Evolutionary conservation across 257 asterid genomes (phyloP), one percentile per base, ranked within the genome.

Genomic region (Asclepias syriaca): DNA sequence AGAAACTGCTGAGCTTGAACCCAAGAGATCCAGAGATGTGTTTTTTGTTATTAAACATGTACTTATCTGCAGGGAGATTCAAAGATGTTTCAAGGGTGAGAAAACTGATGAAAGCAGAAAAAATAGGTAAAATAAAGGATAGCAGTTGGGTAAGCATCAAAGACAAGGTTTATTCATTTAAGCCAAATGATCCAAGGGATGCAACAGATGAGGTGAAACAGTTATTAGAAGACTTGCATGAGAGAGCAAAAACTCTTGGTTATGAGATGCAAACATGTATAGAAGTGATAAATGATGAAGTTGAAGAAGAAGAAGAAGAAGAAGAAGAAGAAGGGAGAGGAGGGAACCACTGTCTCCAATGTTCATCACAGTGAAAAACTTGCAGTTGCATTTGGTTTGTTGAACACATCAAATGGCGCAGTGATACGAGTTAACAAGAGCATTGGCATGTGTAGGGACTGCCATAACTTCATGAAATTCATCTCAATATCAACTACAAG

Each of bases 141-240:
- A 87, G 92, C 90, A 93, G 98, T 66, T 87, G 98, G 98, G 84
- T 89, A 40, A 91, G 80, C 85, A 84, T 91, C 37, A 81, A 85
- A 74, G 80, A 88, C 78, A 85, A 83, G 78, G 96, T 91, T 72
- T 74, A 87, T 76, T 75, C 97, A 0, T 93, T 93, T 83, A 83
- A 82, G 71, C 29, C 75, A 34, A 81, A 77, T n/a, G 81, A 76
- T 61, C 81, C 70, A 66, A 70, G 64, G 24, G 80, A 70, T 46
- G 79, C 63, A 16, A 68, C 71, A 0, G 84, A 63, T 53, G 92
- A 84, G 72, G 77, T 82, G 29, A 75, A 39, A 19, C 75, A 54
- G 12, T 50, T 78, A 69, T 66, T 93, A 82, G 81, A 73, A 58
- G 86, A 85, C 68, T 74, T 93, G 81, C 71, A 80, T 27, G 87